Conservation (phyloP, 305 asterid species). For the Fraxinus platypoda region DNA sequence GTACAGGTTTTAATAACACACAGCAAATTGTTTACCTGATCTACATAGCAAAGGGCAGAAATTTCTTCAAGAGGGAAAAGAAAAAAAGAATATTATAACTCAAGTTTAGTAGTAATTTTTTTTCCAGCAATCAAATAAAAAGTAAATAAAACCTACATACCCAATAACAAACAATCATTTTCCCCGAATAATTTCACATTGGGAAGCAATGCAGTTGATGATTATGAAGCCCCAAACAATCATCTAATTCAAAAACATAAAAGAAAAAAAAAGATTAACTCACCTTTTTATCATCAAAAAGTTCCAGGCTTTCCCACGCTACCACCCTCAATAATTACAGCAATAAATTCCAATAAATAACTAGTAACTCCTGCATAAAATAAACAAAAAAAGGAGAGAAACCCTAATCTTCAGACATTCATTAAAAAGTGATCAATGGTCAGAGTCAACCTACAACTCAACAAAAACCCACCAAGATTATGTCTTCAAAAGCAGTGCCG, state of each 20-base stretch:
- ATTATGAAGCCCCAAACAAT: constrained; percentile 27
- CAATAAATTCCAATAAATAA: constrained; percentile 27
- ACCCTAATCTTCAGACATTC: constrained; percentile 32
- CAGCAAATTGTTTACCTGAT: background rate
- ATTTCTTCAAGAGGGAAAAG: background rate
- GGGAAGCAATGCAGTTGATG: constrained; percentile 19
- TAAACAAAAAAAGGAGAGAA: constrained; percentile 11
- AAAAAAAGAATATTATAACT: background rate
- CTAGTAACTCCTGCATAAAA: constrained; percentile 37
- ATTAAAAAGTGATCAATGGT: constrained; percentile 34
- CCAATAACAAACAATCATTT: background rate
- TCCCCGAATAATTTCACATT: background rate
- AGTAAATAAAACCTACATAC: constrained; percentile 21
- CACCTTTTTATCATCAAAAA: constrained; percentile 41
- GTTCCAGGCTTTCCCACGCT: constrained; percentile 29
- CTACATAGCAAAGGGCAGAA: background rate
- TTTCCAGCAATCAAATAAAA: constrained; percentile 18
- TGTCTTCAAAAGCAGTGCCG: background rate
- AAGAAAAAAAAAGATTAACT: background rate
- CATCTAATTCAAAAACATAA: constrained; percentile 3
- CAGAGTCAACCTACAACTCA: constrained; percentile 31
- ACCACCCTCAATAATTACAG: constrained; percentile 34
- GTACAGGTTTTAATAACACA: background rate
- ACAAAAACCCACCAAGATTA: constrained; percentile 31
- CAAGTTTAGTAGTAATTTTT: background rate